Evolutionary conservation across 2,329 filamentous ascomycete genomes (phyloP), one percentile per base, ranked within the genome.

Genomic region (Cadophora malorum): DNA sequence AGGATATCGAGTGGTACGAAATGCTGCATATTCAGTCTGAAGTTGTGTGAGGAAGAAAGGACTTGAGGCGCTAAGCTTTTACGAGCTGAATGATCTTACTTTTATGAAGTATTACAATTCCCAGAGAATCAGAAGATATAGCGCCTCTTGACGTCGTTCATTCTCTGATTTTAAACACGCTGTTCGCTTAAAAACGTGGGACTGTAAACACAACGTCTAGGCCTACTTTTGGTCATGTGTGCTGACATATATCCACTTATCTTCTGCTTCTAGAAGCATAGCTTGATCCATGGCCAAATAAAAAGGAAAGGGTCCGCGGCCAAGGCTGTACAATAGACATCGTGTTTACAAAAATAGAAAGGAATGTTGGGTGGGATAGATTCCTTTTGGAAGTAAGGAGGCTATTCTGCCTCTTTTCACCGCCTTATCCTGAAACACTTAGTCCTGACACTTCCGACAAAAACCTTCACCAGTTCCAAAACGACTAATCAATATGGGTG

Each of bases 111-210:
- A 28, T 28, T 28, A 3, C 28, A 28, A 28, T 3, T 28, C 5
- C 28, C 28, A 28, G 28, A 28, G 5, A 28, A 28, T 28, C 3
- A 28, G 28, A 28, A 28, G 35, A 14, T 38, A 9, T 2, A 38
- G 14, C 35, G 14, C 41, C 16, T 45, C 41, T 45, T 45, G 41
- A 45, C 12, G 9, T 38, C 35, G 2, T 38, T 38, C 9, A 14
- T 38, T 38, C 8, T 9, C 9, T 38, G 35, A 14, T 16, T 19
- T 45, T 16, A 6, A 45, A 16, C 16, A 19, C 41, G 4, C 41
- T 56, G 8, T 58, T 58, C 55, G 55, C 55, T 58, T 58, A 58
- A 41, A 56, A 58, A 25, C 33, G 35, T 19, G 41, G 55, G 55
- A 41, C n/a, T 19, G 55, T 58, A 58, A 58, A 56, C 53, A 56